phyloP scores from a whole-genome alignment of 2,329 filamentous ascomycete genomes.

The Alternaria infectoria region DNA sequence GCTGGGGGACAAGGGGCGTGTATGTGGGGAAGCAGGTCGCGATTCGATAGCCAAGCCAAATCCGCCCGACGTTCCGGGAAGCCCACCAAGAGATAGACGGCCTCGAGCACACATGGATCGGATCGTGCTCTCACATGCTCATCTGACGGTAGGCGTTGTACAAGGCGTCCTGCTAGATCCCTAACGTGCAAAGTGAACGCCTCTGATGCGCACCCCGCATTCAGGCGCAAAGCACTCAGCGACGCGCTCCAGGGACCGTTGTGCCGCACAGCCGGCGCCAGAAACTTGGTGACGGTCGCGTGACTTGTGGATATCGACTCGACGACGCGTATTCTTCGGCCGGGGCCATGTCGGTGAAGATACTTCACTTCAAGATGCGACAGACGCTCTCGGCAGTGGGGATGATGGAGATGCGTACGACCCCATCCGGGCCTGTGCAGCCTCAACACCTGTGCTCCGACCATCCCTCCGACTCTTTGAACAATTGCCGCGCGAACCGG shows the following conservation, averaged over 20 bases:
- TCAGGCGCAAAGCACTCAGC: constrained; percentile 1
- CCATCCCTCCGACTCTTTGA: constrained; percentile 13
- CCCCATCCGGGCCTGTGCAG: constrained; percentile 14
- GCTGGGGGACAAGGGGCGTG: constrained; percentile 19
- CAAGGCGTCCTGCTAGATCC: neutral
- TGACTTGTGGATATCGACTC: neutral
- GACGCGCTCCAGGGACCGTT: constrained; percentile 1
- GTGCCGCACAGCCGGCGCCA: constrained; percentile 8
- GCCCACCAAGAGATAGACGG: constrained; percentile 3
- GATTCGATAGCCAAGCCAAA: constrained; percentile 25
- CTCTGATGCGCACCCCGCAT: constrained; percentile 2
- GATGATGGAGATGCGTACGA: constrained; percentile 6
- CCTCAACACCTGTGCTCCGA: constrained; percentile 12
- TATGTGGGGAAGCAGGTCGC: constrained; percentile 25
- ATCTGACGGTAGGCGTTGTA: constrained; percentile 1
- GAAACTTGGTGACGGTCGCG: neutral
- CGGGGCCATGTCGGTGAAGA: constrained; percentile 11
- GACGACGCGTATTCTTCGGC: constrained; percentile 1
- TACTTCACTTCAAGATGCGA: constrained; percentile 4
- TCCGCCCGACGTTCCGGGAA: constrained; percentile 6
- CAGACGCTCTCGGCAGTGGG: constrained; percentile 16
- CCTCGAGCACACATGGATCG: neutral
- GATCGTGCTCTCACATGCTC: constrained; percentile 4
- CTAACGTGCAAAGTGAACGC: neutral
- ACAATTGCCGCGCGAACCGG: constrained; percentile 16